Base-by-base conservation (phyloP, 148 eudicot genomes). In the Rhododendron simsii region DNA sequence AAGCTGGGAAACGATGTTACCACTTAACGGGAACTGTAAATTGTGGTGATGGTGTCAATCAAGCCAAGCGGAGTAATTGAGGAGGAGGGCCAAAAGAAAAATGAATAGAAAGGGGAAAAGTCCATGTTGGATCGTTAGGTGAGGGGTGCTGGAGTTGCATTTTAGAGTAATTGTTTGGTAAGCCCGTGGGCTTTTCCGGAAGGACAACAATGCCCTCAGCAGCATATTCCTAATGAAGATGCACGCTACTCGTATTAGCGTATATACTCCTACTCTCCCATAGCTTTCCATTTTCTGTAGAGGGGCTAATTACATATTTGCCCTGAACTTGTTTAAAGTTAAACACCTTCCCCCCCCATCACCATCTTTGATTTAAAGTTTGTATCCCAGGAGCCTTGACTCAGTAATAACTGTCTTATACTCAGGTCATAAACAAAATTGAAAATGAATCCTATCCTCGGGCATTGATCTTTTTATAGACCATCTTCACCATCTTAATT, bases 61-160 rank as follows among this genome's bases (percentile, higher is more conserved):
- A 10, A 13, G 18, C 76, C 37, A 71, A 71, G 39, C 39, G 39
- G 18, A 28, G 41, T 41, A 30, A 71, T 71, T 71, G 76, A 78
- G 45, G 45, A 39, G 44, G 35, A 37, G 26, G 13, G 81, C 51
- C 51, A 1, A 45, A 78, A 78, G 81, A 44, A 77, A 39, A 41
- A 39, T 76, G 23, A 2, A 7, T 8, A 41, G 21, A 23, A 41
- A 78, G 6, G 78, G 44, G 77, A 12, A 39, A 37, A 50, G 48
- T 78, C 10, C 7, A 23, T 47, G 81, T 48, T 78, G 81, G 57
- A 78, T 26, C 7, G 81, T 78, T 78, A 78, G 81, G 81, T 45
- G 55, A 45, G 55, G 48, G 53, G 26, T 21, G 30, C 7, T 8
- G 28, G 16, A 18, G 51, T 44, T 78, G 2, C 26, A 3, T 41